Conservation (phyloP, 192 early-diverging fungal species). For the Backusella sp. region DNA sequence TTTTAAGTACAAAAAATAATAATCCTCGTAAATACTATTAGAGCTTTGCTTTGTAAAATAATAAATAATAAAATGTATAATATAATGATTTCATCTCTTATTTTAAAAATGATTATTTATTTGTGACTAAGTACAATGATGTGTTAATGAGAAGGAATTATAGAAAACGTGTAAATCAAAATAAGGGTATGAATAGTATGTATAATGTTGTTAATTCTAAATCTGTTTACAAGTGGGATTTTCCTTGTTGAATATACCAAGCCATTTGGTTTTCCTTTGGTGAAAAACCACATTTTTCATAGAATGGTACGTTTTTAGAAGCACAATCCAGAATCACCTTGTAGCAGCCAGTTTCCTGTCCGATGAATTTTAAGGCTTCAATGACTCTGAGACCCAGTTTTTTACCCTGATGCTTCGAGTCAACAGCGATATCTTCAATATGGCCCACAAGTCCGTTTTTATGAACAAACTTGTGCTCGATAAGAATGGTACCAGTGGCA, state of each 20-base stretch:
- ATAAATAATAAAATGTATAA: not conserved
- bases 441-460: slow-evolving; percentile 75
- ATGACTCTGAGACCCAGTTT: slow-evolving; percentile 65
- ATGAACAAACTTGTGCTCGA: slow-evolving; percentile 86
- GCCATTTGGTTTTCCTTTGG: slow-evolving; percentile 72
- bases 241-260: slow-evolving; percentile 48
- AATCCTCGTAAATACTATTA: slow-evolving; percentile 6
- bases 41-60: not conserved
- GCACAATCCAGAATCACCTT: slow-evolving; percentile 67
- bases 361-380: slow-evolving; percentile 80
- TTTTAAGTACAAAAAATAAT: not conserved
- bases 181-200: not conserved
- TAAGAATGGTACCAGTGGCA: slow-evolving; percentile 75
- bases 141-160: not conserved
- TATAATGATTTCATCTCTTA: not conserved
- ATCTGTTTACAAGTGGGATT: not conserved
- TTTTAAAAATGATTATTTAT: too few relatives aligned
- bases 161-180: too few relatives aligned
- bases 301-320: slow-evolving; percentile 79
- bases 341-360: slow-evolving; percentile 75
- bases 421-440: slow-evolving; percentile 74
- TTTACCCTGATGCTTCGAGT: slow-evolving; percentile 56
- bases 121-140: not conserved
- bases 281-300: slow-evolving; percentile 81
- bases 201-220: not conserved